phyloP scores from a whole-genome alignment of 306 rosid species.

The Vigna hirtella region DNA sequence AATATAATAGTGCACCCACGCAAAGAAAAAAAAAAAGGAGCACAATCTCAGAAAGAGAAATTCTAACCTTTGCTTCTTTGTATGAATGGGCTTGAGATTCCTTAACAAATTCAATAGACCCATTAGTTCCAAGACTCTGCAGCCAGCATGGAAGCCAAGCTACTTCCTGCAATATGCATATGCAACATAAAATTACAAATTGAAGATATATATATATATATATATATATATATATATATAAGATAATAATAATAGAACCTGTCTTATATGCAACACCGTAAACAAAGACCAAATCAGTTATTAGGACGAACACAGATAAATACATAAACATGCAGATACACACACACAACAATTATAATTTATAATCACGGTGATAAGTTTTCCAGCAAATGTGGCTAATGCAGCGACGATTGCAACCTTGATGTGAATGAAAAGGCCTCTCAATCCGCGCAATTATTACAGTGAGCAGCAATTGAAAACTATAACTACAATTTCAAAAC shows the following conservation, averaged over 20 bases:
- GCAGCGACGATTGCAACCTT: not conserved
- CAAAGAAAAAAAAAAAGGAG: not conserved
- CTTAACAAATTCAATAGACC: constrained; percentile 47
- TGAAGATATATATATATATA: not conserved
- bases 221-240: not conserved
- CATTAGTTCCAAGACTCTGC: constrained; percentile 67
- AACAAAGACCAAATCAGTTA: not conserved
- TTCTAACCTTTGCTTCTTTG: constrained; percentile 58
- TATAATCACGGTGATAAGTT: not conserved
- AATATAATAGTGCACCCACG: not conserved
- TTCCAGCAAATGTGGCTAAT: not conserved
- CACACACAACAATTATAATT: not conserved
- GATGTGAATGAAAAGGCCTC: not conserved
- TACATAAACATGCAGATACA: not conserved
- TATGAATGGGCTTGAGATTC: constrained; percentile 47
- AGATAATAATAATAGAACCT: constrained; percentile 19
- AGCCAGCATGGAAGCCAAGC: constrained; percentile 93
- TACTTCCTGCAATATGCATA: constrained; percentile 59
- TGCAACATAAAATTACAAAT: constrained; percentile 34
- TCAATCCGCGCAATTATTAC: not conserved
- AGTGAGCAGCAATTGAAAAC: not conserved
- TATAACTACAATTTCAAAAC: not conserved
- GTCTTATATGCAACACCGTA: not conserved
- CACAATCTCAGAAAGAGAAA: constrained; percentile 24
- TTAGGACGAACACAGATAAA: not conserved